A percentile compares a stretch with the other conserved stretches of the same genome.
These are phyloP conservation scores for Fusarium temperatum DNA, from an alignment of 2,329 filamentous ascomycete species.

Conservation along the genomic window DNA sequence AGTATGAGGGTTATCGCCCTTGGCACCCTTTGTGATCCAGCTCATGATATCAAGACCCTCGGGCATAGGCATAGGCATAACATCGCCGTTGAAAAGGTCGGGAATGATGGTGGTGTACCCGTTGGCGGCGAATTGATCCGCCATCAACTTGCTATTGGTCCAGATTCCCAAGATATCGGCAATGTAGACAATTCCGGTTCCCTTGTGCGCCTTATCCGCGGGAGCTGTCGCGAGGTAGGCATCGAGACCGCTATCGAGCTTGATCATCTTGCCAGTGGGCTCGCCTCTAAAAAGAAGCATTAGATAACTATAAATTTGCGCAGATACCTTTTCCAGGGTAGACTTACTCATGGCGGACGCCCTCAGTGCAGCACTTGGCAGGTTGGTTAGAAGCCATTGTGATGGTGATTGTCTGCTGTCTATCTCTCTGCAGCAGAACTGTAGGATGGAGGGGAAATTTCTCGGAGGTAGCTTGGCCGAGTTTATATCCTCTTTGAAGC, in stretches of 20 bases:
- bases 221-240: constrained; percentile 62
- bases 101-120: constrained; percentile 52
- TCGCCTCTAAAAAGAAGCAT: constrained; percentile 52
- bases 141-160: constrained; percentile 53
- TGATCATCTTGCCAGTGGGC: constrained; percentile 57
- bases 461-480: constrained; percentile 2
- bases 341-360: constrained; percentile 63
- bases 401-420: not conserved
- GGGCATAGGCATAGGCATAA: constrained; percentile 38
- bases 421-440: not conserved
- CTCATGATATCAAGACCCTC: constrained; percentile 44
- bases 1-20: constrained; percentile 58
- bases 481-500: constrained; percentile 17
- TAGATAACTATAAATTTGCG: not conserved
- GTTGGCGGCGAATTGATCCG: constrained; percentile 51
- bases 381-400: constrained; percentile 64
- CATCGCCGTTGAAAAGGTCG: constrained; percentile 53
- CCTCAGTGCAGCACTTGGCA: constrained; percentile 61
- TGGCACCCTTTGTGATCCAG: constrained; percentile 53
- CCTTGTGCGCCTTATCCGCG: constrained; percentile 37
- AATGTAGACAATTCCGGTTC: constrained; percentile 48
- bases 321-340: not conserved
- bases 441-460: not conserved
- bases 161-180: constrained; percentile 52
- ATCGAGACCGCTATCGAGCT: constrained; percentile 55